phyloP scores from a whole-genome alignment of 2,329 filamentous ascomycete species.

The Cladobotryum protrusum region DNA sequence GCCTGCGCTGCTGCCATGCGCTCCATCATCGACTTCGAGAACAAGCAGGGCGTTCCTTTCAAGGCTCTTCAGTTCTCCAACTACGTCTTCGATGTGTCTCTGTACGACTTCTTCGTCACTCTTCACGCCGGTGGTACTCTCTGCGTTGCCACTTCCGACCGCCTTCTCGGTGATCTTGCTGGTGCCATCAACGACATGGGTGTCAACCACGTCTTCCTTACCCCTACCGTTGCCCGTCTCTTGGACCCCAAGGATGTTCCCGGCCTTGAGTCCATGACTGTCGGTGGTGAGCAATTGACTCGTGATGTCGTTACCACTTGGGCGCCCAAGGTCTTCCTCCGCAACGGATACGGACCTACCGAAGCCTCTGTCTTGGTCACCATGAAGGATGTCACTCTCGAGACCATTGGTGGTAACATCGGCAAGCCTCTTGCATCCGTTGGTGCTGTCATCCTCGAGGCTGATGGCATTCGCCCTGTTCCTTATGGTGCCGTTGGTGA shows the following conservation, averaged over 20 bases:
- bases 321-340: constrained; percentile 8
- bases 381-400: constrained; percentile 11
- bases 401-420: constrained; percentile 7
- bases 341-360: constrained; percentile 15
- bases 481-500: no score
- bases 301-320: constrained; percentile 11
- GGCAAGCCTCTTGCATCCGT: no score
- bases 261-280: constrained; percentile 8
- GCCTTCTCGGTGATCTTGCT: no score
- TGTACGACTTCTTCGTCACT: constrained; percentile 12
- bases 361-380: constrained; percentile 4
- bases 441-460: no score
- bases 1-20: constrained; percentile 14
- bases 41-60: no score
- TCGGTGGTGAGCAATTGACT: constrained; percentile 13
- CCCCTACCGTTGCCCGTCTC: constrained; percentile 15
- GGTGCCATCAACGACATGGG: no score
- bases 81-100: neutral
- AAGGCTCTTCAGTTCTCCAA: neutral
- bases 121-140: constrained; percentile 5
- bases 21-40: constrained; percentile 14
- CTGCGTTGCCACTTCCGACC: no score
- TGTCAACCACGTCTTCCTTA: constrained; percentile 11
- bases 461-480: no score
- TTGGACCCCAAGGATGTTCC: constrained; percentile 14